Evolutionary conservation across 495 filamentous ascomycete species (phyloP), one percentile per base, ranked within the genome.

Genomic region (Parmelia sp.): DNA sequence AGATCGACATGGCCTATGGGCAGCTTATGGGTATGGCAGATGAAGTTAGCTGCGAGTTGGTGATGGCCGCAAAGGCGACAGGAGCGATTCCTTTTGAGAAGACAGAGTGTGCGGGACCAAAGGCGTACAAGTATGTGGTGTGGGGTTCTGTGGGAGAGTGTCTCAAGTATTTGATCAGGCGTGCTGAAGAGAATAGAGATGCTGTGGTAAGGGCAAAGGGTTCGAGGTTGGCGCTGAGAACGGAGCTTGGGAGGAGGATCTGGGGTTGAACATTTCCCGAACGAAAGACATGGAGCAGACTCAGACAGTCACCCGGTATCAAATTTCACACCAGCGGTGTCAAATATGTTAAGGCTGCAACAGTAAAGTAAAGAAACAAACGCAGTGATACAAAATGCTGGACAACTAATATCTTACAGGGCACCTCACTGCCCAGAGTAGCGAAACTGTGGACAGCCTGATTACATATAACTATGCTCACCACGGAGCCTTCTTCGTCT

Each of bases 21-120:
- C 94, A 98, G 75, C 82, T 98, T 10, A 89, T 93, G 80, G 94
- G 94, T 27, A 97, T 97, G 94, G 94, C 94, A 21, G 94, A 98
- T 66, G 94, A 98, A 70, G 86, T 98, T 27, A 90, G 87, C 75
- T 89, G 90, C 66, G 88, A 90, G 70, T 77, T 97, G 21, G 83
- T 96, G 31, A 73, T 85, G 65, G 82, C 81, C 6, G 75, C 80
- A 64, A 70, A 78, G 63, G 68, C 57, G 60, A 56, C 14, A 67
- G 67, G 37, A 65, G 27, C 27, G 27, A 37, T 35, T 36, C 25
- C 29, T 19, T 64, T 40, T 27, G 56, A 59, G 45, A 64, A 59
- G 42, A 39, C 40, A 29, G 57, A 44, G 25, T 62, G 71, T 27
- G 79, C 86, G 33, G 74, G 78, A 14, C 83, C 84, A 0, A 81